Percentiles rank a stretch among this genome's conserved stretches.
Evolutionary conservation across 2,329 filamentous ascomycete genomes (phyloP).

Genomic region (Trichoderma sp.): DNA sequence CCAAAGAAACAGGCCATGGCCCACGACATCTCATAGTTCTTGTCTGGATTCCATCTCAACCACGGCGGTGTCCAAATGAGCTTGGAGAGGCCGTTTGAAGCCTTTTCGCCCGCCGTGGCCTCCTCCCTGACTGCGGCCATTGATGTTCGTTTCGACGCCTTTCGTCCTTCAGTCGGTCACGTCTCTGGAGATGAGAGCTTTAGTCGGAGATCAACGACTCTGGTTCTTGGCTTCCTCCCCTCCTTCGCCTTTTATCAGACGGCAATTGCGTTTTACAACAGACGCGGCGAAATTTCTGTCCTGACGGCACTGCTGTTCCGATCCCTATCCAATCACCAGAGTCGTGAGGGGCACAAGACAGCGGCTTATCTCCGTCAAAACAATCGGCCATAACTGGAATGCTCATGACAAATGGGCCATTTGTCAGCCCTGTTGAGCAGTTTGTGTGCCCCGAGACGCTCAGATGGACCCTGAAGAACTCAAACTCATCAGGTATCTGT

Average conservation of each 20-base stretch:
- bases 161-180: neutral
- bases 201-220: neutral
- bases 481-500: too few relatives aligned
- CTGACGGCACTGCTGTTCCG: neutral
- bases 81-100: conserved; percentile 8
- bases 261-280: neutral
- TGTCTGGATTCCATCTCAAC: conserved; percentile 24
- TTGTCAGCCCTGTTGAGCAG: neutral
- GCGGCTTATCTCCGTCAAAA: conserved; percentile 18
- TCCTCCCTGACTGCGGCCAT: neutral
- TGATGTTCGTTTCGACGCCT: neutral
- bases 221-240: neutral
- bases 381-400: neutral
- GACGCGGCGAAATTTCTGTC: neutral
- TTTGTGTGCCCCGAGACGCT: neutral
- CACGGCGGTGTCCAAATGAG: conserved; percentile 22
- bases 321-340: conserved; percentile 1
- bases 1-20: conserved; percentile 15
- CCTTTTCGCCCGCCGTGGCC: neutral
- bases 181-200: neutral
- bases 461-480: neutral
- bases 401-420: conserved; percentile 12
- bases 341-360: conserved; percentile 14
- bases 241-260: conserved; percentile 6
- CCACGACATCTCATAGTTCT: conserved; percentile 23